Base-by-base conservation (phyloP, 2,329 filamentous ascomycete species). In the Monilinia laxa region DNA sequence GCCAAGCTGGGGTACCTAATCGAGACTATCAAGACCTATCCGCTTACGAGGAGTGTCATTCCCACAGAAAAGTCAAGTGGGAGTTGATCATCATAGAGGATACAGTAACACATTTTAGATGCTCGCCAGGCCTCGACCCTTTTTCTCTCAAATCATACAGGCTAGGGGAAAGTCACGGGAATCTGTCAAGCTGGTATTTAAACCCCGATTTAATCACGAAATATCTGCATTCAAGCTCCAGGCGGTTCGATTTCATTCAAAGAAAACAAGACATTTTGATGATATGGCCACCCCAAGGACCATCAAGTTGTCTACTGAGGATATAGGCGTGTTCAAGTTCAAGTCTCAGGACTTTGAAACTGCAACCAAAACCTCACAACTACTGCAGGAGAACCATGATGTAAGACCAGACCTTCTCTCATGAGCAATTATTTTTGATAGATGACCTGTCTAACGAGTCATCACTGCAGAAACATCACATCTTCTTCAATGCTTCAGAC, bases 341-440 rank as follows among this genome's bases (percentile, higher is more conserved):
- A 68, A 80, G 69, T 78, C 78, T 82, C 52, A 85, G 75, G 84
- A 80, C 3, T 78, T 84, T 2, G 86, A 87, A 45, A 83, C 87
- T 0, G 90, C 92, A 0, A 79, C 80, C 51, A 87, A 81, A 68
- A 82, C 85, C 0, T 89, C 87, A 4, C 81, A 90, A 69, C 78
- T 96, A 4, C 79, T 97, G 23, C 91, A 96, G 75, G 80, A 87
- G 67, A 93, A 97, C 74, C 83, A 95, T 70, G 85, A 87, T 79
- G 80, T 83, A 25, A 18, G 58, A 51, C 14, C 14, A 16, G 14
- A 11, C 20, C 9, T 16, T 51, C n/a, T 20, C 72, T 31, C 20
- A 23, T 51, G 28, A 14, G 10, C 42, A 74, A 55, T 56, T 35
- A 55, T 60, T 18, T 63, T 31, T 20, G 18, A 23, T 7, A 20